phyloP scores from a whole-genome alignment of 2,329 filamentous ascomycete species.

The Botrytis aclada region DNA sequence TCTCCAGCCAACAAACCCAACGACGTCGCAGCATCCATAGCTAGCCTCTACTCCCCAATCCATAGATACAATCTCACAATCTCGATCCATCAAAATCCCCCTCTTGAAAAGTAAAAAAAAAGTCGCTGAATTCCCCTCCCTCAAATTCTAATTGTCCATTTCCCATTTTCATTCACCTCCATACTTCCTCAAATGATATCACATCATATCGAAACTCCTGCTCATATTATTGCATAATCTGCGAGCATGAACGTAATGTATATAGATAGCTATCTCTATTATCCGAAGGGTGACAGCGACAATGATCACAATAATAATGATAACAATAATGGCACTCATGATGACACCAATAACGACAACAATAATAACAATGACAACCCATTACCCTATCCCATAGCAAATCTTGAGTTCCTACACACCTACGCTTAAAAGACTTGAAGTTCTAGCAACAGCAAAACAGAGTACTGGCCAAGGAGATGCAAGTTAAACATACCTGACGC shows the following conservation, averaged over 20 bases:
- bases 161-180: too few species aligned
- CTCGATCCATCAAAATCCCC: too few species aligned
- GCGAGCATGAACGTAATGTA: too few species aligned
- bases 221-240: not conserved
- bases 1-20: too few species aligned
- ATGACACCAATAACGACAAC: accelerated
- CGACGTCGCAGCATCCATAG: too few species aligned
- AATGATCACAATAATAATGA: not conserved
- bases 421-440: not conserved
- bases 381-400: too few species aligned
- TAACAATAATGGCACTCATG: too few species aligned
- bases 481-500: not conserved
- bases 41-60: too few species aligned
- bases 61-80: too few species aligned
- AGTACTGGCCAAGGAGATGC: not conserved
- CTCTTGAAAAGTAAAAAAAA: too few species aligned
- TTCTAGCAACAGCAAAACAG: not conserved
- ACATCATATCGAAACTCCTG: not conserved
- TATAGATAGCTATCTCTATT: not conserved
- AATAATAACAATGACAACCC: too few species aligned
- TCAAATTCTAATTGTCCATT: not conserved
- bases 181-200: not conserved
- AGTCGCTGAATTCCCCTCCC: not conserved
- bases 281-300: not conserved
- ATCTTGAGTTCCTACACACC: too few species aligned